Evolutionary conservation across 352 stramenopile species (phyloP).

Genomic region (Phytophthora brassicae): DNA sequence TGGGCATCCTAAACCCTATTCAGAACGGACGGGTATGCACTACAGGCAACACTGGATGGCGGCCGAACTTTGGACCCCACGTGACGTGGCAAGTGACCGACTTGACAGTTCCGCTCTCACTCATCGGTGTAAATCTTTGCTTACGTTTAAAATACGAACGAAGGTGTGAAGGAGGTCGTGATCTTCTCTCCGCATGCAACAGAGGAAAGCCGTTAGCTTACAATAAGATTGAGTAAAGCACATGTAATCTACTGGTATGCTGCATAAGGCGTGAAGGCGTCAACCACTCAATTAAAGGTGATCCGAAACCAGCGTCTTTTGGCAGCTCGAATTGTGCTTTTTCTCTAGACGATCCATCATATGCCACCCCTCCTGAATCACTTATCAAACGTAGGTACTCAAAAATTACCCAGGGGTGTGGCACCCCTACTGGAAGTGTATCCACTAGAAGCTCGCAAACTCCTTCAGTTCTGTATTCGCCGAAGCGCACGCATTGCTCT

Average conservation of each 20-base stretch:
- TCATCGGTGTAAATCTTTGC: conserved; percentile 61
- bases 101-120: conserved; percentile 60
- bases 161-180: conserved; percentile 32
- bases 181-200: conserved; percentile 23
- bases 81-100: conserved; percentile 67
- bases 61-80: conserved; percentile 54
- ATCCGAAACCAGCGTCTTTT: no score
- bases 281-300: no score
- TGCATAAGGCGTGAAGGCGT: background rate
- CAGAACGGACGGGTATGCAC: conserved; percentile 64
- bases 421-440: conserved; percentile 11
- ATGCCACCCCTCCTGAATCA: conserved; percentile 31
- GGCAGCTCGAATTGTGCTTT: no score
- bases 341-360: conserved; percentile 10
- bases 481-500: background rate
- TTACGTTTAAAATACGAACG: conserved; percentile 49
- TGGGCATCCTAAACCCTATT: conserved; percentile 69
- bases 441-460: conserved; percentile 19
- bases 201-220: conserved; percentile 9
- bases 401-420: background rate
- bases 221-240: conserved; percentile 18
- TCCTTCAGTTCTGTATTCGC: background rate
- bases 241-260: no score
- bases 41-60: conserved; percentile 59
- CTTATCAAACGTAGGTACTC: background rate